Conservation (phyloP, 1,284 basidiomycete species). For the Peniophora sp. region DNA sequence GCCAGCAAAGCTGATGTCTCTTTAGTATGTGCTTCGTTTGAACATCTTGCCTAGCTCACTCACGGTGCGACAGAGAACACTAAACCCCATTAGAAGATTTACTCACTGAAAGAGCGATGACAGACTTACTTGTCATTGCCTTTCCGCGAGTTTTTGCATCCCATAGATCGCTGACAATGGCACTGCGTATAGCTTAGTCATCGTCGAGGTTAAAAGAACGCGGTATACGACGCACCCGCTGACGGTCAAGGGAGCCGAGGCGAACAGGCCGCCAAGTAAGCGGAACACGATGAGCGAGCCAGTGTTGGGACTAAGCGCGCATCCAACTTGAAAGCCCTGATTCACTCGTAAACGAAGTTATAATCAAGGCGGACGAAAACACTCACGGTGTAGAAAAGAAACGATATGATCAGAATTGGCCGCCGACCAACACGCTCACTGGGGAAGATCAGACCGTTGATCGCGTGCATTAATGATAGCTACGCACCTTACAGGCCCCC, state of each 20-base stretch:
- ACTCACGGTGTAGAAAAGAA: neutral
- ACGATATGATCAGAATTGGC: neutral
- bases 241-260: slow-evolving; percentile 21
- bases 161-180: slow-evolving; percentile 10
- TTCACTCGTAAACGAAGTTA: too few relatives aligned
- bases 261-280: slow-evolving; percentile 23
- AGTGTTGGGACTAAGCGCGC: slow-evolving; percentile 21
- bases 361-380: neutral
- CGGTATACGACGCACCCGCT: slow-evolving; percentile 15
- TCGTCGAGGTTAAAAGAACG: neutral
- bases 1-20: too few relatives aligned
- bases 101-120: too few relatives aligned
- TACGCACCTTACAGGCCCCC: neutral
- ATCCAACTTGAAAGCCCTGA: slow-evolving; percentile 23
- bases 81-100: too few relatives aligned
- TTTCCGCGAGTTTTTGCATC: neutral
- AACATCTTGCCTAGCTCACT: too few relatives aligned
- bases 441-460: slow-evolving; percentile 22
- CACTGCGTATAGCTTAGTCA: slow-evolving; percentile 13
- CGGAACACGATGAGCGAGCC: slow-evolving; percentile 22
- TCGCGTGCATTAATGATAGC: neutral
- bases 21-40: too few relatives aligned
- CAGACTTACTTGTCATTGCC: neutral
- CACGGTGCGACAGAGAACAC: neutral
- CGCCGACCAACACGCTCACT: slow-evolving; percentile 25